A percentile compares a stretch with the other conserved stretches of the same genome.
Conservation (phyloP, 2,329 filamentous ascomycete species). For the Pestalotiopsis fici region DNA sequence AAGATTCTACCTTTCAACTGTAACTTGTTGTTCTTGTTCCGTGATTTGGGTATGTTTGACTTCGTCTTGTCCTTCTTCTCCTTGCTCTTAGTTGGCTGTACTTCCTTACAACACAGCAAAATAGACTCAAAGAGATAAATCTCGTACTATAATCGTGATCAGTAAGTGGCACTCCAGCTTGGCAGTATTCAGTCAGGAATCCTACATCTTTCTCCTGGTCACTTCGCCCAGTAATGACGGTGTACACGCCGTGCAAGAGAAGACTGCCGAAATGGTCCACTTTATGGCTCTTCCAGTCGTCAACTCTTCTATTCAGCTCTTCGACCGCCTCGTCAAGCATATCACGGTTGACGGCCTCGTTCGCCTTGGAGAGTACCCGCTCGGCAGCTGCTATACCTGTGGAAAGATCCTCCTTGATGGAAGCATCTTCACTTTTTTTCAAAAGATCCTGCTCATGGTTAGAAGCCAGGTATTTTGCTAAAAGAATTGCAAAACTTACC, state of each 20-base stretch:
- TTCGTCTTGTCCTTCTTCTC: slow-evolving; percentile 71
- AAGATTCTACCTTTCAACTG: slow-evolving; percentile 97
- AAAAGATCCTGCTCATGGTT: slow-evolving; percentile 68
- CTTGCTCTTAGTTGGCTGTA: slow-evolving; percentile 80
- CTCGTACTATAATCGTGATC: slow-evolving; percentile 68
- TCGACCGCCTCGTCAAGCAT: slow-evolving; percentile 80
- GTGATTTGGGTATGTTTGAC: slow-evolving; percentile 55
- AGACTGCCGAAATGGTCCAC: slow-evolving; percentile 91
- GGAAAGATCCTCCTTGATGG: slow-evolving; percentile 70
- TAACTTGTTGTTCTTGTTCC: slow-evolving; percentile 74
- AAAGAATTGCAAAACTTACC: slow-evolving; percentile 45
- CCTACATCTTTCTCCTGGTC: slow-evolving; percentile 87
- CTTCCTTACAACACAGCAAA: slow-evolving; percentile 93
- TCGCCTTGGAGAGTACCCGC: slow-evolving; percentile 79
- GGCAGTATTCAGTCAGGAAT: slow-evolving; percentile 30
- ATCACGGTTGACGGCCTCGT: slow-evolving; percentile 87
- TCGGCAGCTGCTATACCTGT: slow-evolving; percentile 81
- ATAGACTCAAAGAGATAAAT: slow-evolving; percentile 98
- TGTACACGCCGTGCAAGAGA: slow-evolving; percentile 85
- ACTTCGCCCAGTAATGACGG: slow-evolving; percentile 84
- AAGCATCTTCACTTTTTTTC: slow-evolving; percentile 75
- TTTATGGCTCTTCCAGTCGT: slow-evolving; percentile 95
- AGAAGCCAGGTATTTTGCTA: slow-evolving; percentile 16
- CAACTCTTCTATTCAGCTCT: slow-evolving; percentile 80
- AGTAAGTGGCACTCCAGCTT: not conserved